Base-by-base conservation (phyloP, 192 early-diverging fungal genomes). In the Coemansia sp. region DNA sequence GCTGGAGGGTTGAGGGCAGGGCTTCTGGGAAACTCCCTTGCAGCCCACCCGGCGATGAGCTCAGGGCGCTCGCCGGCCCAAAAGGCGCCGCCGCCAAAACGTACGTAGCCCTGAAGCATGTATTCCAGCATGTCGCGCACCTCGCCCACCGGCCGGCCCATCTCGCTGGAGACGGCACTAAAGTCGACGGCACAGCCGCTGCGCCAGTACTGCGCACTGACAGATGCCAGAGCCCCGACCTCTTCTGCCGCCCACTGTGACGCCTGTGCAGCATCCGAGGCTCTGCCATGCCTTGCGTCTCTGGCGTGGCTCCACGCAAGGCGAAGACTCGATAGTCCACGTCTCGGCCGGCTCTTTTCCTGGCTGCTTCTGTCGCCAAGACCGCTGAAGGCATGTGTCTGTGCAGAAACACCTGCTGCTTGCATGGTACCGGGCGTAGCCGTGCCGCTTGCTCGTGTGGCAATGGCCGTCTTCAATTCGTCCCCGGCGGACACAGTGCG, bases 111-210 rank as follows among this genome's bases (percentile, higher is more conserved):
- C 61, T 72, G 70, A 2, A 81, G 67, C 60, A 72, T 69, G 67
- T 76, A 66, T 57, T 76, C 78, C 14, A 81, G 78, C 78, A 81
- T 81, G 36, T 81, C 73, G 51, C 63, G 41, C 16, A 81, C 60
- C 4, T 73, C 78, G 12, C 44, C 44, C 0, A 52, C 30, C 8
- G 78, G 39, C 43, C 78, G 73, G 9, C 64, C 66, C 23, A 73
- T 59, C 26, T 76, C 71, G 14, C 45, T 56, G 5, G 73, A 61
- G 10, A 76, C 51, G 16, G 73, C 62, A 14, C 20, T 33, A 36
- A 56, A 35, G 51, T 81, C 73, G 21, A 63, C 67, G n/a, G 63
- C 59, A 15, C 39, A 45, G 7, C 78, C 73, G 44, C 68, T 52
- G n/a, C 66, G 68, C 78, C 78, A 81, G 51, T 60, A 69, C 5